Evolutionary conservation across 805 yeast genomes (phyloP), one percentile per base, ranked within the genome.

Genomic region (Citeromyces matritensis): DNA sequence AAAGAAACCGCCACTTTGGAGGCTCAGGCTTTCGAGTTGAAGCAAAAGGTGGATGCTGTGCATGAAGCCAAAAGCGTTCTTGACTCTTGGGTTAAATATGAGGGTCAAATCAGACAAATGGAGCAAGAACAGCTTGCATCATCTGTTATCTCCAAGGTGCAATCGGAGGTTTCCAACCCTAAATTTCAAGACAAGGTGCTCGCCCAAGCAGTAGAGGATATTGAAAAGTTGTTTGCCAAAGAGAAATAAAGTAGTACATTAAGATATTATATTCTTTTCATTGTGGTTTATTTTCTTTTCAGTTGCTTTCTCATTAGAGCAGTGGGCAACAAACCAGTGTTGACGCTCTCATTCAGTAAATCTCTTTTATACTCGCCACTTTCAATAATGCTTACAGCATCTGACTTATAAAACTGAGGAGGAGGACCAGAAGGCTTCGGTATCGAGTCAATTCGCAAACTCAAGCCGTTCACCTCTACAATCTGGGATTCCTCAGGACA

Each of bases 11-110:
- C 93, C 44, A 72, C 80, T 63, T 71, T 86, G 51, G 98, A 91
- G 72, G 93, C 95, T 42, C 73, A 84, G 63, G 74, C 88, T 35
- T 91, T 86, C 52, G 94, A 82, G 65, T 73, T 83, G 57, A 80
- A 85, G 68, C 98, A 91, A 69, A 61, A 76, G 54, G 85, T 83
- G 43, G 85, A 76, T 40, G 71, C 85, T 44, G 88, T 94, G 36
- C 47, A 65, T 40, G 95, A 85, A 69, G 97, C 97, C 51, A 85
- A 81, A 67, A 64, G 91, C 36, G 94, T 88, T 38, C 74, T 91
- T 55, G 98, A 91, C 64, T 84, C 97, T 10, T 91, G 98, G 98
- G 96, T 86, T 48, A 83, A 97, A 73, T 82, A 81, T 62, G 98
- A 91, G 69, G 79, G 83, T 45, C 85, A 84, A 56, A 91, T 86